Evolutionary conservation across 441 rosid genomes (phyloP).

Genomic region (Manihot esculenta): DNA sequence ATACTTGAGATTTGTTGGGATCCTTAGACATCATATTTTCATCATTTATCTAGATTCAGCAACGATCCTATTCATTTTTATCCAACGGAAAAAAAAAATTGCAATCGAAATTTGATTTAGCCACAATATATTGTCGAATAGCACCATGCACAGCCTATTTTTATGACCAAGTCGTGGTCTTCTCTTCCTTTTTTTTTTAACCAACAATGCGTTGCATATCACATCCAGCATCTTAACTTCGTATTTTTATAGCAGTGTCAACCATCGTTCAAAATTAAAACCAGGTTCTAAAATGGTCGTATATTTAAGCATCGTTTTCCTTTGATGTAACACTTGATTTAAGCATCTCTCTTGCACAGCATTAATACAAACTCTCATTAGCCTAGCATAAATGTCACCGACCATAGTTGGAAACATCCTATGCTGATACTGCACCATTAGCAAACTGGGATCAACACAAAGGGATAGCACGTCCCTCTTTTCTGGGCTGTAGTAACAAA

Average conservation of each 20-base stretch:
- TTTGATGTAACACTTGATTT: background rate
- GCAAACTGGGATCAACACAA: conserved; percentile 8
- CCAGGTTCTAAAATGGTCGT: background rate
- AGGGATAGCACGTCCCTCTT: conserved; percentile 8
- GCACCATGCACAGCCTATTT: background rate
- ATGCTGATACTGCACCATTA: conserved; percentile 15
- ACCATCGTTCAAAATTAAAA: background rate
- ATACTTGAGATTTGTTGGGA: background rate
- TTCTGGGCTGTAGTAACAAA: conserved; percentile 17
- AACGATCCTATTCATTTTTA: background rate
- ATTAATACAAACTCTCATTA: conserved; percentile 18
- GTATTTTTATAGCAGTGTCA: background rate
- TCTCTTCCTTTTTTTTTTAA: background rate
- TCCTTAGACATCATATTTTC: background rate
- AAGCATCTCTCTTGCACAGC: conserved; percentile 16
- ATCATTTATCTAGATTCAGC: background rate
- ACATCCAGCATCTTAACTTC: background rate
- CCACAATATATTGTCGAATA: background rate
- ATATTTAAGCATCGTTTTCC: background rate
- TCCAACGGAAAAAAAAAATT: background rate
- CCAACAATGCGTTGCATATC: background rate
- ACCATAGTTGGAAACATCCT: conserved; percentile 20
- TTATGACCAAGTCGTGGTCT: background rate
- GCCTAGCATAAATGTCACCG: conserved; percentile 17
- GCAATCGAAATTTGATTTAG: background rate